phyloP scores from a whole-genome alignment of 208 protist species.

The Trypanosomatidae sp. region DNA sequence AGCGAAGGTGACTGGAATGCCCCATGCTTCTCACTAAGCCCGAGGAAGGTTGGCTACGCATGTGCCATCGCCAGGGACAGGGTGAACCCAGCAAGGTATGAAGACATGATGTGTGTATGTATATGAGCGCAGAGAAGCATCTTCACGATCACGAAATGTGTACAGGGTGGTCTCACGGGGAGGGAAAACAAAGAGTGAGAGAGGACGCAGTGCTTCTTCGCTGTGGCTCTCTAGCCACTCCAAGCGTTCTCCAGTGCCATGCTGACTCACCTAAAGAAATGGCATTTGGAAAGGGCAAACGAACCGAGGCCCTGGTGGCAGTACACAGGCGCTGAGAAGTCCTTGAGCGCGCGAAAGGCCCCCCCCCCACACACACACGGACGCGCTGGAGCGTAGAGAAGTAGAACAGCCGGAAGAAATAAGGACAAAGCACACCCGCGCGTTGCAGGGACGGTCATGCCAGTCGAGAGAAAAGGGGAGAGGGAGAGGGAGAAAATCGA shows the following conservation, averaged over 20 bases:
- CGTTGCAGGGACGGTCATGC: not conserved
- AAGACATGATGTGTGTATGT: not conserved
- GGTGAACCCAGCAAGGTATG: not conserved
- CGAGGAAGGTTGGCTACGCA: not conserved
- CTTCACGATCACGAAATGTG: not conserved
- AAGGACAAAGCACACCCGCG: not conserved
- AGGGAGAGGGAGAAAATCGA: too few species aligned
- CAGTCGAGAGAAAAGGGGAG: not conserved
- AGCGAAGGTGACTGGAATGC: not conserved
- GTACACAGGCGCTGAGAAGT: not conserved
- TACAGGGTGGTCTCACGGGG: too few species aligned
- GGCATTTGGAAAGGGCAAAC: not conserved
- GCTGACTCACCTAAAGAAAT: not conserved
- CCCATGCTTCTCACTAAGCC: not conserved
- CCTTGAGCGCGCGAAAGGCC: not conserved
- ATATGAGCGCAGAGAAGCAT: not conserved
- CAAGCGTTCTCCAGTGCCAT: not conserved
- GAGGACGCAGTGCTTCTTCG: not conserved
- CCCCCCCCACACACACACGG: too few species aligned
- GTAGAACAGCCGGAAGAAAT: not conserved
- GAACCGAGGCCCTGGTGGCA: not conserved
- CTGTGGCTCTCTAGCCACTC: not conserved
- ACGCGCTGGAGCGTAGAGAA: not conserved
- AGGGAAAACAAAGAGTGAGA: not conserved
- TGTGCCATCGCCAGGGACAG: not conserved